Conservation (phyloP, 305 asterid species). For the Rubia peregrina region DNA sequence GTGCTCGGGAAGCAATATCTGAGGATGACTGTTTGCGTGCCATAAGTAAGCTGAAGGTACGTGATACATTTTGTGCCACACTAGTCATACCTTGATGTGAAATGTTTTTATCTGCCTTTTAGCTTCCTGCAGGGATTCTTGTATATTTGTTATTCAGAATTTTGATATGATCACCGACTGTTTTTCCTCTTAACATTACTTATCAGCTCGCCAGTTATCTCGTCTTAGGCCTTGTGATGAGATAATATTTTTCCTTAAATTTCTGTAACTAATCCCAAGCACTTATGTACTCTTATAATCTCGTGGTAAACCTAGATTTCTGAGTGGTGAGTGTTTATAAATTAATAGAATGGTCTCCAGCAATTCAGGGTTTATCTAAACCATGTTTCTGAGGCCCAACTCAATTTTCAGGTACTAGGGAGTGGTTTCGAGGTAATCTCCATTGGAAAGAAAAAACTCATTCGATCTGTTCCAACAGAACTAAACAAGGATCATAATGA, state of each 20-base stretch:
- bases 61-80: neutral
- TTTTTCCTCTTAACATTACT: neutral
- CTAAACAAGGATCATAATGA: conserved; percentile 92
- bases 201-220: neutral
- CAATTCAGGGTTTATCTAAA: neutral
- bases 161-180: neutral
- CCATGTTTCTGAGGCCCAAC: neutral
- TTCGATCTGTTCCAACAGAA: conserved; percentile 93
- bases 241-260: neutral
- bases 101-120: neutral
- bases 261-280: neutral
- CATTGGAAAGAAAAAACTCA: conserved; percentile 78
- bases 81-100: neutral
- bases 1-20: conserved; percentile 78
- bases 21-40: conserved; percentile 99
- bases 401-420: conserved; percentile 63
- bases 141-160: neutral
- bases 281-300: neutral
- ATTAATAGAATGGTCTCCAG: neutral
- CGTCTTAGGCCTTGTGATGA: neutral
- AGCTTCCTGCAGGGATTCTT: neutral
- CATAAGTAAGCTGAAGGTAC: conserved; percentile 92
- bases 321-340: neutral
- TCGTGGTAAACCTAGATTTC: neutral
- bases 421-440: conserved; percentile 94